Evolutionary conservation across 306 rosid genomes (phyloP).

Genomic region (Prosopis cineraria): DNA sequence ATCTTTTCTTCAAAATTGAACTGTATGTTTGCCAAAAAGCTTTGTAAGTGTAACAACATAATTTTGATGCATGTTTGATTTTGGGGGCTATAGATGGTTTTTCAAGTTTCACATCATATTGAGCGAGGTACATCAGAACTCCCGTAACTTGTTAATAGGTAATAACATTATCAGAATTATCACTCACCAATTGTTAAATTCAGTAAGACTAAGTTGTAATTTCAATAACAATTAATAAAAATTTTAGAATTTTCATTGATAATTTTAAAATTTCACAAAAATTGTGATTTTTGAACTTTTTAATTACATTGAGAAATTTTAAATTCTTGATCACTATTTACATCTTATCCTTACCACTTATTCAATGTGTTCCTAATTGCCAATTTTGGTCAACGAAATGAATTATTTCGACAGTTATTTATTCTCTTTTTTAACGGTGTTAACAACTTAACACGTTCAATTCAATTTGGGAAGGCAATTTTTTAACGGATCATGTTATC

Average conservation of each 20-base stretch:
- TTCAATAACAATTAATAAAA: background rate
- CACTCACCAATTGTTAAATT: background rate
- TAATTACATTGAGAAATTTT: background rate
- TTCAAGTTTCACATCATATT: slow-evolving; percentile 4
- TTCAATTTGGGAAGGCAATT: too few relatives aligned
- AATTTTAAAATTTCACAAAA: background rate
- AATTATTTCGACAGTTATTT: too few relatives aligned
- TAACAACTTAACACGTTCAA: too few relatives aligned
- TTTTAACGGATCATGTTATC: too few relatives aligned
- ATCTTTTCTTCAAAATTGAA: slow-evolving; percentile 8
- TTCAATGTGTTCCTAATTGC: too few relatives aligned
- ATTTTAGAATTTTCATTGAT: background rate
- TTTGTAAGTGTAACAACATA: slow-evolving; percentile 3
- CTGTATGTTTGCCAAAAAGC: slow-evolving; percentile 9
- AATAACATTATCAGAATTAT: background rate
- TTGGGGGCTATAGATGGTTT: slow-evolving; percentile 6
- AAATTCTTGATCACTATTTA: background rate
- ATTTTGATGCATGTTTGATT: slow-evolving; percentile 28
- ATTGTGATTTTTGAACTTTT: background rate
- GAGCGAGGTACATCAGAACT: background rate
- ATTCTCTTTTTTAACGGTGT: too few relatives aligned
- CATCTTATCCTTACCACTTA: background rate
- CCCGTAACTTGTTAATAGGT: background rate
- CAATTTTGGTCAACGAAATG: too few relatives aligned
- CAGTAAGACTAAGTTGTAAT: background rate